Percentiles rank a stretch among this genome's conserved stretches.
phyloP scores from a whole-genome alignment of 2,329 filamentous ascomycete species.

The Trichoderma sp. region DNA sequence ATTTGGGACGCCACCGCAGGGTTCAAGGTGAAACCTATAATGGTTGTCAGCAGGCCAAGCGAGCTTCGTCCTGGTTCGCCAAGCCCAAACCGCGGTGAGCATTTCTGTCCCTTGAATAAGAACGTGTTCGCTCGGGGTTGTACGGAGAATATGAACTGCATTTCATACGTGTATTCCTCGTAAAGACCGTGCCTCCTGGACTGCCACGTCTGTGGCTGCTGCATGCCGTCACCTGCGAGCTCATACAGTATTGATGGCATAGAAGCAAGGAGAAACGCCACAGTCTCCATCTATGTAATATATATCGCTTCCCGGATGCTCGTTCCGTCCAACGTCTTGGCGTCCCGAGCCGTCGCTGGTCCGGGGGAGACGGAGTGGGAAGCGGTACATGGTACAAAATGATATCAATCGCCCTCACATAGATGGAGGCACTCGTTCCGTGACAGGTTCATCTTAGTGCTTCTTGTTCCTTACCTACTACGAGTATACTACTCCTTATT shows the following conservation, averaged over 20 bases:
- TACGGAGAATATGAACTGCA: not conserved
- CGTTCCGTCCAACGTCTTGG: slow-evolving; percentile 5
- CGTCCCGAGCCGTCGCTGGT: not conserved
- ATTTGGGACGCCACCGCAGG: slow-evolving; percentile 1
- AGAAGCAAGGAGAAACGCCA: not conserved
- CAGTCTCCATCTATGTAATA: not conserved
- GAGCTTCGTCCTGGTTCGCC: slow-evolving; percentile 4
- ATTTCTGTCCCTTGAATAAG: not conserved
- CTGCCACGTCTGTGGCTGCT: slow-evolving; percentile 11
- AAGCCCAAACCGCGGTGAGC: slow-evolving; percentile 12
- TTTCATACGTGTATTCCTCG: not conserved
- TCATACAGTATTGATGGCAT: not conserved
- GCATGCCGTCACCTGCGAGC: slow-evolving; percentile 1
- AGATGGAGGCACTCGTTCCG: not conserved
- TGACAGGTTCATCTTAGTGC: not conserved
- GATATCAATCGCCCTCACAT: not conserved
- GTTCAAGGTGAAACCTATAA: not conserved
- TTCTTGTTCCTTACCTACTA: not conserved
- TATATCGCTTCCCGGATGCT: slow-evolving; percentile 1
- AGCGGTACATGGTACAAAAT: not conserved
- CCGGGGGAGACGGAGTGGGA: not conserved
- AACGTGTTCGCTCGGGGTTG: slow-evolving; percentile 5
- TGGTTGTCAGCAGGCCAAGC: slow-evolving; percentile 6
- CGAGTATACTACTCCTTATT: not conserved
- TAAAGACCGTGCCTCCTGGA: not conserved